Evolutionary conservation across 768 basidiomycete genomes (phyloP).

Genomic region (Boletus coccyginus): DNA sequence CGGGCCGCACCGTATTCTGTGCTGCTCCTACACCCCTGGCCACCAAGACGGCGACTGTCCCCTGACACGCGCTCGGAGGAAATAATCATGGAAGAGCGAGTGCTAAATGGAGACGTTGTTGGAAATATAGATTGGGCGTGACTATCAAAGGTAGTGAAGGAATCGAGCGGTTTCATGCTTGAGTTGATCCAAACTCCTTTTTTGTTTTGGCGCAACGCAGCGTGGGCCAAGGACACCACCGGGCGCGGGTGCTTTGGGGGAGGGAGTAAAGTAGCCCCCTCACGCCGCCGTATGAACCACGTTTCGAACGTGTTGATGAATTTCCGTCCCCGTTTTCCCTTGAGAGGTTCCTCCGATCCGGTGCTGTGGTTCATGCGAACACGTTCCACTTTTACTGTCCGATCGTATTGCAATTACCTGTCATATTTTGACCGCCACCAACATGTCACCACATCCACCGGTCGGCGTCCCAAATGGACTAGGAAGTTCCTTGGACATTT

Average conservation of each 20-base stretch:
- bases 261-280: background rate
- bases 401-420: constrained; percentile 16
- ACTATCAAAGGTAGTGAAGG: background rate
- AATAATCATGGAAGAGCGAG: background rate
- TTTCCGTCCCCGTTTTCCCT: background rate
- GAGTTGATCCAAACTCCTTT: background rate
- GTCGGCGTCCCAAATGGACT: constrained; percentile 5
- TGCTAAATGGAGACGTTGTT: background rate
- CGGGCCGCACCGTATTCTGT: background rate
- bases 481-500: background rate
- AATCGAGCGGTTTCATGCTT: background rate
- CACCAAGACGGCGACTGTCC: constrained; percentile 11
- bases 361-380: background rate
- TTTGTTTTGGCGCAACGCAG: background rate
- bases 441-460: constrained; percentile 12
- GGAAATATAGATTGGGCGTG: background rate
- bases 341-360: background rate
- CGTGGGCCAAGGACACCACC: too few relatives aligned
- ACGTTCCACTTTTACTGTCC: background rate
- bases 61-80: constrained; percentile 12
- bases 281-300: constrained; percentile 1
- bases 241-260: background rate
- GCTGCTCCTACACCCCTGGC: background rate
- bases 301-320: constrained; percentile 11
- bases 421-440: constrained; percentile 13